Evolutionary conservation across 2,329 filamentous ascomycete species (phyloP).

Genomic region (Gaeumannomyces tritici): DNA sequence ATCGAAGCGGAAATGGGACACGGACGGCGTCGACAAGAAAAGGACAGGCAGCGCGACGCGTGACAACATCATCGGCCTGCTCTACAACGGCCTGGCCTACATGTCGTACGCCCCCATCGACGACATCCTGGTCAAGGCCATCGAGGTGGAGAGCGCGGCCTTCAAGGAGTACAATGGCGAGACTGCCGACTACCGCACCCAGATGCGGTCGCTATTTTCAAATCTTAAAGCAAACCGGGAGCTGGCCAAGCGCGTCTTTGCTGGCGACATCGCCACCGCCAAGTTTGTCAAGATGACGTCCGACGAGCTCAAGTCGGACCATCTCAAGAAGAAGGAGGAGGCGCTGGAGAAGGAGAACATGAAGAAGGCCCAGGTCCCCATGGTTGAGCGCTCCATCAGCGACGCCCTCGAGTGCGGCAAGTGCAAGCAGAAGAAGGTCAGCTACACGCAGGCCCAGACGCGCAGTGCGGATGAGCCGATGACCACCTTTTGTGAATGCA

Average conservation of each 20-base stretch:
- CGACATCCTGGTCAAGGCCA: constrained; percentile 60
- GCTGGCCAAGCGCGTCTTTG: constrained; percentile 67
- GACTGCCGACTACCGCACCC: constrained; percentile 67
- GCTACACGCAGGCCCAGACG: constrained; percentile 94
- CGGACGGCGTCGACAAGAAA: constrained; percentile 70
- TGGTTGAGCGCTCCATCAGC: constrained; percentile 83
- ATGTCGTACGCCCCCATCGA: constrained; percentile 62
- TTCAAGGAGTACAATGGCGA: constrained; percentile 62
- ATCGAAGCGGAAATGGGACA: constrained; percentile 72
- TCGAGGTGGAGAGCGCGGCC: constrained; percentile 77
- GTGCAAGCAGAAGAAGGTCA: constrained; percentile 89
- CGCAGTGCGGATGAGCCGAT: constrained; percentile 90
- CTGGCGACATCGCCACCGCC: constrained; percentile 60
- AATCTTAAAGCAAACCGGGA: constrained; percentile 86
- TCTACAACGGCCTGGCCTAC: constrained; percentile 82
- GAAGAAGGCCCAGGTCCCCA: constrained; percentile 91
- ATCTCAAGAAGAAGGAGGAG: constrained; percentile 67
- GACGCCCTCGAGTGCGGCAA: constrained; percentile 82
- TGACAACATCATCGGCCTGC: constrained; percentile 78
- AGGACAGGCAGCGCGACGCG: constrained; percentile 66
- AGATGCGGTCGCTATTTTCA: constrained; percentile 86
- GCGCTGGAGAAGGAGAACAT: constrained; percentile 85
- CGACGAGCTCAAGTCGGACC: constrained; percentile 82
- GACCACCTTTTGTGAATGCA: constrained; percentile 68
- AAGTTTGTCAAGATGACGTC: constrained; percentile 79